Evolutionary conservation across 768 basidiomycete genomes (phyloP).

Genomic region (Boletus tylopilopsis): DNA sequence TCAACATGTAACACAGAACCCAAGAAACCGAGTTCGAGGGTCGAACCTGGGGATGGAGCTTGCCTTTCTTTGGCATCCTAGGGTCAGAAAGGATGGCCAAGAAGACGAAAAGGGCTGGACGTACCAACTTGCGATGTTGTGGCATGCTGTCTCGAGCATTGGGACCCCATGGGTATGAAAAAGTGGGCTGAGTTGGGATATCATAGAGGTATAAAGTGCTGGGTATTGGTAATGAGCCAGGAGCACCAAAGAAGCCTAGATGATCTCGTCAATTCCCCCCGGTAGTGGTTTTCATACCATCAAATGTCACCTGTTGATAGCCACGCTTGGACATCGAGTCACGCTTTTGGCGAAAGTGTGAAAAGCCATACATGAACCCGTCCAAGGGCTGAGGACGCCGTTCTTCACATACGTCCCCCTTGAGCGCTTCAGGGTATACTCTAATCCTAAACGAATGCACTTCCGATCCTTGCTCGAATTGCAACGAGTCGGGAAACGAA

Average conservation of each 20-base stretch:
- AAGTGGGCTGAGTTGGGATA: constrained; percentile 66
- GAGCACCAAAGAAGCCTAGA: constrained; percentile 57
- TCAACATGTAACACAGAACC: constrained; percentile 72
- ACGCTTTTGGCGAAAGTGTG: constrained; percentile 69
- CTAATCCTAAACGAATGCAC: constrained; percentile 86
- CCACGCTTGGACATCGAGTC: constrained; percentile 69
- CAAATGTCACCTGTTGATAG: constrained; percentile 61
- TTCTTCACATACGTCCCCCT: constrained; percentile 8
- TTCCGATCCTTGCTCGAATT: constrained; percentile 81
- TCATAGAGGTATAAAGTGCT: constrained; percentile 71
- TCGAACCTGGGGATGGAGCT: constrained; percentile 61
- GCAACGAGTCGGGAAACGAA: constrained; percentile 84
- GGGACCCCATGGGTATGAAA: constrained; percentile 70
- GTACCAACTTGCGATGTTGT: constrained; percentile 83
- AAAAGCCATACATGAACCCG: constrained; percentile 74
- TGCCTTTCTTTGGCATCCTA: constrained; percentile 60
- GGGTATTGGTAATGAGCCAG: constrained; percentile 79
- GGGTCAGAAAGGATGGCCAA: constrained; percentile 6
- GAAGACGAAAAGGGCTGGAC: constrained; percentile 19
- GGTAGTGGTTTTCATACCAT: not conserved
- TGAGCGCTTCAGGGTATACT: constrained; percentile 34
- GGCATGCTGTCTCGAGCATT: constrained; percentile 83
- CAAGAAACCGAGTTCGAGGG: constrained; percentile 79
- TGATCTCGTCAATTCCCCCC: constrained; percentile 1
- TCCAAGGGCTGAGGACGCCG: constrained; percentile 44